phyloP scores from a whole-genome alignment of 2,329 filamentous ascomycete species.

The Septoria linicola region DNA sequence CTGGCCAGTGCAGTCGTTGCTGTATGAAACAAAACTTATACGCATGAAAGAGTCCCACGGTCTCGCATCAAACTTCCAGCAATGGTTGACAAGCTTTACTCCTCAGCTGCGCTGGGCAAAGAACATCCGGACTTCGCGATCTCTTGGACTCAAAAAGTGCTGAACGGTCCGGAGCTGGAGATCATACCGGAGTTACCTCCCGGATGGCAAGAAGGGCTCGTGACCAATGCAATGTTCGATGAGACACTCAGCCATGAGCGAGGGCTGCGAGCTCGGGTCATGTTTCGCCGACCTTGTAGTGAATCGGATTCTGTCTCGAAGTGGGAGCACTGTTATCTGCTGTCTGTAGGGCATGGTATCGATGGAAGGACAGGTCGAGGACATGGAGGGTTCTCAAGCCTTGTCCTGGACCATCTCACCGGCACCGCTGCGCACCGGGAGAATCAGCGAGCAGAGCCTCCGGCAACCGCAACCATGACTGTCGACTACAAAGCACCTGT shows the following conservation, averaged over 20 bases:
- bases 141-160: constrained; percentile 18
- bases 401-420: constrained; percentile 27
- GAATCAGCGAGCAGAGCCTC: constrained; percentile 6
- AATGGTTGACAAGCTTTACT: not conserved
- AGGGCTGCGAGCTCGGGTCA: constrained; percentile 24
- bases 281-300: constrained; percentile 19
- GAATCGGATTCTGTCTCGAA: constrained; percentile 22
- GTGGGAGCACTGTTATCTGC: constrained; percentile 24
- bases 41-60: too few species aligned
- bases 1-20: too few species aligned
- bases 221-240: constrained; percentile 24
- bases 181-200: not conserved
- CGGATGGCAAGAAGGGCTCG: not conserved
- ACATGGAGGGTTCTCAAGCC: constrained; percentile 27
- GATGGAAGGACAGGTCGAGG: constrained; percentile 29
- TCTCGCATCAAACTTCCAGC: not conserved
- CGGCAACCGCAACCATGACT: constrained; percentile 28
- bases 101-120: not conserved
- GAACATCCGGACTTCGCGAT: constrained; percentile 22
- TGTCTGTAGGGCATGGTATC: constrained; percentile 26
- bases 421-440: constrained; percentile 16
- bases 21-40: too few species aligned
- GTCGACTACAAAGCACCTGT: constrained; percentile 29
- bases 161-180: constrained; percentile 4
- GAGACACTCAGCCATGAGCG: constrained; percentile 14